phyloP scores from a whole-genome alignment of 129 eudicot genomes.

The Arctium lappa region DNA sequence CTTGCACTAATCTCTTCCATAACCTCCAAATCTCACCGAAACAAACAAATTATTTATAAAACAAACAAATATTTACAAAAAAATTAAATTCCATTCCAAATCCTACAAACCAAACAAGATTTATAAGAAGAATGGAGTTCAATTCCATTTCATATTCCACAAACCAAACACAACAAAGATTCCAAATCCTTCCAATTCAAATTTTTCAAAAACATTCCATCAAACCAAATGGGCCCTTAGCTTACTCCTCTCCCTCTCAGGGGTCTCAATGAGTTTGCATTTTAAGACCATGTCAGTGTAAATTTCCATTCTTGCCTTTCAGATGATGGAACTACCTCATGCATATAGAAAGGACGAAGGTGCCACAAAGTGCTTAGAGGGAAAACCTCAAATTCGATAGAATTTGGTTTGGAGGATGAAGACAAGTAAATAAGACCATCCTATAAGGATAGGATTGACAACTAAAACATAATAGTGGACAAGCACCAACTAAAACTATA shows the following conservation, averaged over 20 bases:
- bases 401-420: conserved; percentile 2
- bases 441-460: not conserved
- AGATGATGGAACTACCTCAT: conserved; percentile 11
- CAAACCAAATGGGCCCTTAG: not conserved
- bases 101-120: too few relatives aligned
- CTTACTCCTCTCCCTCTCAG: not conserved
- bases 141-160: too few relatives aligned
- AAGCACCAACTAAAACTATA: not conserved
- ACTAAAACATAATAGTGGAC: not conserved
- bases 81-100: too few relatives aligned
- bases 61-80: too few relatives aligned
- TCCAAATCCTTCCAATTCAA: too few relatives aligned
- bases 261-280: not conserved
- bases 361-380: not conserved
- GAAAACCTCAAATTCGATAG: not conserved
- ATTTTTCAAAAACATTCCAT: too few relatives aligned
- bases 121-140: too few relatives aligned
- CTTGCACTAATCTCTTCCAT: too few relatives aligned
- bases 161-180: too few relatives aligned
- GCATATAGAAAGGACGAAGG: not conserved
- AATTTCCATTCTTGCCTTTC: conserved; percentile 4
- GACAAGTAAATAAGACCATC: not conserved
- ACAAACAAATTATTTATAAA: too few relatives aligned
- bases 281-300: not conserved
- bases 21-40: too few relatives aligned